Base-by-base conservation (phyloP, 2,329 filamentous ascomycete genomes). In the Colletotrichum sp. region DNA sequence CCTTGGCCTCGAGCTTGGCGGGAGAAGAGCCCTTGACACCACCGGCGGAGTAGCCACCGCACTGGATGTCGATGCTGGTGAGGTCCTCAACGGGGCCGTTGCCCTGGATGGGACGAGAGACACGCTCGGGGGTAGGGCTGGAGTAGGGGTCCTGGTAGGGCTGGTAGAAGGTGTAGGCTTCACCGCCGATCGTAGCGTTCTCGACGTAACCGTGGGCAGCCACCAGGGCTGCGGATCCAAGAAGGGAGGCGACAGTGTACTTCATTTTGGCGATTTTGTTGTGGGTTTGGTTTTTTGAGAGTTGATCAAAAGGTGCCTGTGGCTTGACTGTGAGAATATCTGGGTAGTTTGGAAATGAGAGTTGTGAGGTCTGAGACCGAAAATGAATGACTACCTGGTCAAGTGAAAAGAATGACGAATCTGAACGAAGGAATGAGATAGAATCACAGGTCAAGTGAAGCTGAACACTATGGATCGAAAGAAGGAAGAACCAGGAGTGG, bases 31-130 rank as follows among this genome's bases (percentile, higher is more conserved):
- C 90, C 10, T 82, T 79, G 71, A 85, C 80, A n/a, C 88, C 89
- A 18, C 87, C 87, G 24, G 83, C 88, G 8, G 87, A 83, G 71
- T 87, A 89, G 52, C 89, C 89, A 70, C 88, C 88, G 82, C 91
- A 92, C 80, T 91, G 89, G 15, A 92, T 70, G 77, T 92, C 91
- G 70, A 88, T 85, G 24, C 86, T 84, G 6, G 86, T 87, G 18
- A 92, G 79, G 73, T 92, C 88, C 76, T 88, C 82, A 34, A 92
- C 87, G 3, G 90, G 90, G 8, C 91, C 90, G 81, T 92, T 92
- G 58, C 90, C 90, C 76, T 89, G 86, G 75, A 92, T 87, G 15
- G 85, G 83, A 32, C 91, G 89, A 21, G 90, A 90, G 81, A 92
- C 88, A n/a, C 90, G 86, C 58, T 88, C 78, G 18, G 88, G 88